Conservation (phyloP, 345 rosid species). For the Atalantia buxifolia region DNA sequence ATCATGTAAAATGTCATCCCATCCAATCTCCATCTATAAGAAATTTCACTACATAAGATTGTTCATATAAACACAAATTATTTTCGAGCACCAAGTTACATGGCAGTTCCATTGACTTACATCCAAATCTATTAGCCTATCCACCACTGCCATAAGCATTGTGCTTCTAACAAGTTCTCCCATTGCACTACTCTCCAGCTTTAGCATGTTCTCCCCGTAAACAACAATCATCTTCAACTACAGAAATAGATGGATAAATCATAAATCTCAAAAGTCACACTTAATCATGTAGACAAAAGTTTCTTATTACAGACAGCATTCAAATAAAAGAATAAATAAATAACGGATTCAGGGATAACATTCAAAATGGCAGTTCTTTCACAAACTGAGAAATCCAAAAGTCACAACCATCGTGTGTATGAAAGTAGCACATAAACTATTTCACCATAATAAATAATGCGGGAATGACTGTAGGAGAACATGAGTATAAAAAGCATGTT, state of each 20-base stretch:
- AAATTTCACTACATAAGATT: slow-evolving; percentile 6
- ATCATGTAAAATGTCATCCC: slow-evolving; percentile 70
- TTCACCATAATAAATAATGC: background rate
- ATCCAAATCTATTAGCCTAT: slow-evolving; percentile 79
- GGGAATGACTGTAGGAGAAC: background rate
- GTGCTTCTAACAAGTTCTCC: slow-evolving; percentile 68
- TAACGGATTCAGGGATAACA: background rate
- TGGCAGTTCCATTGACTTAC: slow-evolving; percentile 44
- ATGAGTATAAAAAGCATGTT: background rate
- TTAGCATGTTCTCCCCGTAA: slow-evolving; percentile 78
- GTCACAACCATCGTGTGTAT: background rate
- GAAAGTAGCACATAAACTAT: background rate
- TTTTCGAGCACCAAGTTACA: background rate
- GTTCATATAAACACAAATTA: background rate
- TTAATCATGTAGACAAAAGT: no score
- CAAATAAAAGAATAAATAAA: background rate
- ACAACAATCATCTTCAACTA: slow-evolving; percentile 41
- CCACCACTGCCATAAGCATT: slow-evolving; percentile 70
- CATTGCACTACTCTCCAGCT: slow-evolving; percentile 64
- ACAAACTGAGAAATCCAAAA: background rate
- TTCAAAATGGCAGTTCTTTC: background rate
- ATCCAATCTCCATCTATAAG: slow-evolving; percentile 66
- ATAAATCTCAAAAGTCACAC: background rate
- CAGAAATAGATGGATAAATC: slow-evolving; percentile 7
- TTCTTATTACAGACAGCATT: background rate